Evolutionary conservation across 2,329 filamentous ascomycete genomes (phyloP), one percentile per base, ranked within the genome.

Genomic region (Curvularia eragrostidis): DNA sequence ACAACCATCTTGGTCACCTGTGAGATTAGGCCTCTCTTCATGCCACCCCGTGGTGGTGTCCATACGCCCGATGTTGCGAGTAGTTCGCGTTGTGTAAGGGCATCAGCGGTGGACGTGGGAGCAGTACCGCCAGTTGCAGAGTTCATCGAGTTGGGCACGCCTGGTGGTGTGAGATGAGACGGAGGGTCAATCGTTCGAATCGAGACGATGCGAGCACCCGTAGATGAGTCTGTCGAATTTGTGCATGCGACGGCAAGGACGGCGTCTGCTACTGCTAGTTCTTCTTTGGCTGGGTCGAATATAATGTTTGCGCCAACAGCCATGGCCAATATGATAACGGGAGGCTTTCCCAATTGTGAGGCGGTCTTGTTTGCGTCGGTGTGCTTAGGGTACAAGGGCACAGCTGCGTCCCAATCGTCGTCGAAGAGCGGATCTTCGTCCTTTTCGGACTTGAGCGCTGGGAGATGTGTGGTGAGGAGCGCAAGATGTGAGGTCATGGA

Each of bases 391-490:
- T 96, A 99, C 28, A 99, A 81, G 56, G 87, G 88, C 18, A 87
- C 84, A 1, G 93, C 88, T 15, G 90, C 90, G 63, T 90, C 91
- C 95, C 95, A 99, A 80, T 99, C 95, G 79, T 99, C 95, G 80
- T 97, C 90, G 78, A 99, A 99, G 74, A 97, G 88, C 12, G 95
- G 95, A 69, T 99, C 95, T 80, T 99, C 95, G 78, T 98, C 94
- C 56, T 87, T 86, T 76, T 96, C 91, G 1, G 93, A 97, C 75
- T 91, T 91, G 50, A 97, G 83, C 24, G 88, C 85, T 7, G 95
- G 95, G 2, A 98, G 83, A 63, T 90, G 88, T 6, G 95, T 94
- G 28, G 91, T 89, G 61, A 97, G 87, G 46, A 99, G 89, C 3
- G 95, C 95, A 59, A 99, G 89, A 75, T 99, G 93, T 47, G 91